Conservation (phyloP, 2,329 filamentous ascomycete species). For the Penicillium hordei region DNA sequence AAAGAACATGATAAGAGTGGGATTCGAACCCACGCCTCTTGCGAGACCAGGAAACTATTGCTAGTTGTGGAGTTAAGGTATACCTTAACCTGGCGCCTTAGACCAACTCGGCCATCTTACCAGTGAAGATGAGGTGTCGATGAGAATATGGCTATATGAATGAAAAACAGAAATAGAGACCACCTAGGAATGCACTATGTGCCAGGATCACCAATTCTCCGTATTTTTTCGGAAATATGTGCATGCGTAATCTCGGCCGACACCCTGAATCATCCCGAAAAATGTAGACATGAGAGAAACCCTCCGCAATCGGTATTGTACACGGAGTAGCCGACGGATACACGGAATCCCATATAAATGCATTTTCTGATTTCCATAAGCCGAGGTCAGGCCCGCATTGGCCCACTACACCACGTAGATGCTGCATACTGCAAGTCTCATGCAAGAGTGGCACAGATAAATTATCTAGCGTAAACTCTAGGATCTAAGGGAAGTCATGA, state of each 20-base stretch:
- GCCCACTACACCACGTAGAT: background rate
- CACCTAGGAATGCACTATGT: too few species aligned
- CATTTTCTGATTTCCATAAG: background rate
- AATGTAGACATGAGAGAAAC: background rate
- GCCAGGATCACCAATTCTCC: too few species aligned
- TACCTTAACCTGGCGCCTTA: conserved; percentile 35
- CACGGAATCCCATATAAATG: background rate
- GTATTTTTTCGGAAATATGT: background rate
- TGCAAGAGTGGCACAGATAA: background rate
- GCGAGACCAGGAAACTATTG: conserved; percentile 13
- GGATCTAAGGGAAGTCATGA: background rate
- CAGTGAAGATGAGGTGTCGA: conserved; percentile 4
- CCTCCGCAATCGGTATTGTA: background rate
- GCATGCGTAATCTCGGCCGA: background rate
- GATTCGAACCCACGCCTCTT: conserved; percentile 14
- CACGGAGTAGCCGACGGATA: background rate
- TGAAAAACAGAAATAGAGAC: background rate
- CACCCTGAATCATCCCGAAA: background rate
- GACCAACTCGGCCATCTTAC: conserved; percentile 37
- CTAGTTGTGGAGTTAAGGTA: conserved; percentile 23
- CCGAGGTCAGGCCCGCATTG: background rate
- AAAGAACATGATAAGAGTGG: conserved; percentile 11
- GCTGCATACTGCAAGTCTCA: background rate
- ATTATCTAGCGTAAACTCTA: background rate
- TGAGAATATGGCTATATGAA: background rate